A percentile compares a stretch with the other conserved stretches of the same genome.
Evolutionary conservation across 2,329 filamentous ascomycete species (phyloP).

Genomic region (Fusarium nanum): DNA sequence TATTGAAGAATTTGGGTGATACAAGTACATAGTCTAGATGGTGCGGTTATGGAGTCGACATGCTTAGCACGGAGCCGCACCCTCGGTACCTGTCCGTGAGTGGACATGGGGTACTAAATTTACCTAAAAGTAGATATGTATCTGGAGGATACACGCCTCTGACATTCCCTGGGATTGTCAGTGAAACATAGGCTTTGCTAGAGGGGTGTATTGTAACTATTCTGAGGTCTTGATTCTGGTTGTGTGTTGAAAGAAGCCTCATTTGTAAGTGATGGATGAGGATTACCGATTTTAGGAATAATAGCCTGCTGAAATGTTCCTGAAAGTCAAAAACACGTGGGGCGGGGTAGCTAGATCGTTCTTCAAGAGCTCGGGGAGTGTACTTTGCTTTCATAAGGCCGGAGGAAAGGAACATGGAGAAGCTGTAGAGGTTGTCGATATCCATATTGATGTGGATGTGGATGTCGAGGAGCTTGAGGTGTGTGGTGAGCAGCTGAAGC

Average conservation of each 20-base stretch:
- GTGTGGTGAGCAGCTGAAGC: constrained; percentile 4
- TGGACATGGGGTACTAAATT: constrained; percentile 20
- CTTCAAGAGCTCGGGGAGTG: constrained; percentile 26
- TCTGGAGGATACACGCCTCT: constrained; percentile 9
- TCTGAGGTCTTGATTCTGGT: not conserved
- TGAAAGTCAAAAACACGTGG: constrained; percentile 23
- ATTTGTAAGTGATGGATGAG: not conserved
- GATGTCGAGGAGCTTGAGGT: constrained; percentile 18
- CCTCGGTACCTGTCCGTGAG: constrained; percentile 43
- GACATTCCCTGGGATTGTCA: not conserved
- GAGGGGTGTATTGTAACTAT: constrained; percentile 1
- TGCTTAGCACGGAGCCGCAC: constrained; percentile 39
- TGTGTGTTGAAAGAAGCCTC: not conserved
- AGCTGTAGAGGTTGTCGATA: constrained; percentile 5
- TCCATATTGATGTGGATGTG: not conserved
- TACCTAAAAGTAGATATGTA: constrained; percentile 11
- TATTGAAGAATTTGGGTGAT: constrained; percentile 13
- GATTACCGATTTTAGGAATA: constrained; percentile 20
- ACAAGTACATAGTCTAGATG: not conserved
- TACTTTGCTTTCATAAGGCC: not conserved
- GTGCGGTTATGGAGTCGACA: constrained; percentile 22
- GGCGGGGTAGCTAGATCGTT: constrained; percentile 26
- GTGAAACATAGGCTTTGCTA: constrained; percentile 22
- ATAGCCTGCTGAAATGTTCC: constrained; percentile 4
- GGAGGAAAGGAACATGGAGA: constrained; percentile 27